A percentile compares a stretch with the other conserved stretches of the same genome.
phyloP scores from a whole-genome alignment of 2,329 filamentous ascomycete species.

The Aspergillus neotritici region DNA sequence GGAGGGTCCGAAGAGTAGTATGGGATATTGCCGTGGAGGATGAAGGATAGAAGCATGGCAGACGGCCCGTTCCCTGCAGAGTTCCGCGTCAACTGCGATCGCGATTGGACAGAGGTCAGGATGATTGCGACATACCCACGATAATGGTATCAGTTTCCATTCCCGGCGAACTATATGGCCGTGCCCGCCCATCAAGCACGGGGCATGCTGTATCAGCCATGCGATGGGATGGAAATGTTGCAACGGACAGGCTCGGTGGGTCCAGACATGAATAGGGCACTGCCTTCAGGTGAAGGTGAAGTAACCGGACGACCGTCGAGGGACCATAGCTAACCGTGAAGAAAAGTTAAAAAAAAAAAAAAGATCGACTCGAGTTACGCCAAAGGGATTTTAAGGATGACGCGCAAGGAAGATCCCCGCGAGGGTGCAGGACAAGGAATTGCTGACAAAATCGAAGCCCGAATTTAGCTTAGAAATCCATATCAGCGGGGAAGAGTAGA shows the following conservation, averaged over 20 bases:
- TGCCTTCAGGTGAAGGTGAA: conserved; percentile 16
- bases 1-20: conserved; percentile 47
- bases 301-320: conserved; percentile 20
- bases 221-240: conserved; percentile 12
- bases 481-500: neutral
- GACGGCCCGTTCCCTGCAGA: conserved; percentile 55
- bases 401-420: conserved; percentile 15
- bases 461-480: conserved; percentile 4
- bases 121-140: conserved; percentile 34
- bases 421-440: neutral
- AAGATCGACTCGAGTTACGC: neutral
- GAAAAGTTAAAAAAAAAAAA: conserved; percentile 6
- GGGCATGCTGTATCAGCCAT: conserved; percentile 29
- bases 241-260: conserved; percentile 3
- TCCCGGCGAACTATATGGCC: conserved; percentile 23
- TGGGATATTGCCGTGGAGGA: conserved; percentile 57
- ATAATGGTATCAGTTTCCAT: conserved; percentile 41
- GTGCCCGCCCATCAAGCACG: conserved; percentile 20
- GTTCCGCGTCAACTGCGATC: conserved; percentile 9
- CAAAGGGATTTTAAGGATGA: conserved; percentile 6
- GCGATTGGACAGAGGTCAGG: conserved; percentile 7
- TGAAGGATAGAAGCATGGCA: conserved; percentile 57
- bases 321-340: conserved; percentile 5
- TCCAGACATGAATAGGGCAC: conserved; percentile 5
- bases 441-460: conserved; percentile 8